Base-by-base conservation (phyloP, 2,329 filamentous ascomycete species). In the Alternaria sp. region DNA sequence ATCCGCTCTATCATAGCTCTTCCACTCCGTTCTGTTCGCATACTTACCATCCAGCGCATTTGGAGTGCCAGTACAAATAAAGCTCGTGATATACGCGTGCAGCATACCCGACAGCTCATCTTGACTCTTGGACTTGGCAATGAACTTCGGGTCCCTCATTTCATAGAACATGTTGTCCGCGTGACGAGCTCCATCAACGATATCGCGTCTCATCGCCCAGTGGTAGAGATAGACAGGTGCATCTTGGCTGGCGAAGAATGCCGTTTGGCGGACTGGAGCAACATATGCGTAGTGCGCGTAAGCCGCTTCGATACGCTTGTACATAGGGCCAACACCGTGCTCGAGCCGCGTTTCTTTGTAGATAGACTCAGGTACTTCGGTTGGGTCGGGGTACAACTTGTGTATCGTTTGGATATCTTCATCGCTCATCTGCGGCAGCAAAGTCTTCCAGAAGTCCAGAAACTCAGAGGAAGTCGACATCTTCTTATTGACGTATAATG, bases 211-310 rank as follows among this genome's bases (percentile, higher is more conserved):
- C 1, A 86, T 82, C 0, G 87, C 88, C 74, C 84, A 90, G 72
- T 89, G 86, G 72, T 90, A 91, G 0, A 89, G 80, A 67, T 87
- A 88, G 0, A 86, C 86, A 68, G 68, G 79, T 57, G 62, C 71
- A 6, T 66, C 62, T 6, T 66, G 26, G n/a, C 73, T 70, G 5
- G 73, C 74, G 26, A 81, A 82, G 58, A 86, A 80, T 0, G 86
- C 88, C 0, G 86, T 88, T 73, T 90, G 87, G 4, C 89, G 80
- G 0, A 90, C 87, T 0, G 89, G 89, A 21, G 86, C 87, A 51
- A 89, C 86, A 70, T 90, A 90, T 0, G 87, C 88, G 70, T 88
- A 90, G 71, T 90, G 86, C 0, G 83, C 86, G 74, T 91, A 91
- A 0, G 87, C 87, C 10, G 86, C 85, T 68, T 88, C 86, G 4